phyloP scores from a whole-genome alignment of 2,329 filamentous ascomycete species.

The Periglandula ipomoeae region DNA sequence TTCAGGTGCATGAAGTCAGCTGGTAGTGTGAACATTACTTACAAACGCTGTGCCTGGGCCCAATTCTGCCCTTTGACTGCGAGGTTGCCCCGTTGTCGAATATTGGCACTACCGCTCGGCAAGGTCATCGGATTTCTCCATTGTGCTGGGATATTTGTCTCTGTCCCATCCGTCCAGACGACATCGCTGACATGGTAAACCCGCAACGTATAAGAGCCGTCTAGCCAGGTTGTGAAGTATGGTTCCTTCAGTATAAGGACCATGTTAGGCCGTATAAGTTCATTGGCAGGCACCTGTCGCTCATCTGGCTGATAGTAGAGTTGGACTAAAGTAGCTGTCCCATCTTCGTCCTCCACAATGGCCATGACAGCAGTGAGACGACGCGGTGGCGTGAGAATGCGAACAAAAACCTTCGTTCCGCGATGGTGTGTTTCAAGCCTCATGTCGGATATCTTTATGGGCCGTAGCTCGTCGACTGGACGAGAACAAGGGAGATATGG shows the following conservation, averaged over 20 bases:
- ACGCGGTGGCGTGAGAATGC: conserved; percentile 12
- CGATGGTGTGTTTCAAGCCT: conserved; percentile 21
- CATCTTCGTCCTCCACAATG: conserved; percentile 30
- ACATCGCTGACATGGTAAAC: conserved; percentile 46
- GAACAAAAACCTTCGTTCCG: conserved; percentile 12
- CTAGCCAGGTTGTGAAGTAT: conserved; percentile 33
- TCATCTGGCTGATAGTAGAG: conserved; percentile 34
- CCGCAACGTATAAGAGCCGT: conserved; percentile 33
- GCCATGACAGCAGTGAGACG: conserved; percentile 14
- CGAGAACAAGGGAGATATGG: conserved; percentile 8
- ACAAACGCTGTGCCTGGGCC: conserved; percentile 23
- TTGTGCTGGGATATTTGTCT: conserved; percentile 29
- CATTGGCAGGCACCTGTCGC: conserved; percentile 19
- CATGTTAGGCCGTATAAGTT: conserved; percentile 24
- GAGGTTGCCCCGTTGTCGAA: conserved; percentile 25
- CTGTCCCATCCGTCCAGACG: conserved; percentile 23
- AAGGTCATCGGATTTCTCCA: conserved; percentile 21
- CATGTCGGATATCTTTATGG: conserved; percentile 20
- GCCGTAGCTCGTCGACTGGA: conserved; percentile 11
- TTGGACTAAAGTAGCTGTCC: conserved; percentile 25
- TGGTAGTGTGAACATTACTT: conserved; percentile 10
- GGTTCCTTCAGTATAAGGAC: conserved; percentile 44
- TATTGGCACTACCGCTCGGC: not conserved
- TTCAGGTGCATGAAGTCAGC: no score
- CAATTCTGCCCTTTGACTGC: conserved; percentile 18